These are phyloP conservation scores for Nigrospora oryzae DNA, from an alignment of 2,329 filamentous ascomycete genomes.

Conservation along the genomic window DNA sequence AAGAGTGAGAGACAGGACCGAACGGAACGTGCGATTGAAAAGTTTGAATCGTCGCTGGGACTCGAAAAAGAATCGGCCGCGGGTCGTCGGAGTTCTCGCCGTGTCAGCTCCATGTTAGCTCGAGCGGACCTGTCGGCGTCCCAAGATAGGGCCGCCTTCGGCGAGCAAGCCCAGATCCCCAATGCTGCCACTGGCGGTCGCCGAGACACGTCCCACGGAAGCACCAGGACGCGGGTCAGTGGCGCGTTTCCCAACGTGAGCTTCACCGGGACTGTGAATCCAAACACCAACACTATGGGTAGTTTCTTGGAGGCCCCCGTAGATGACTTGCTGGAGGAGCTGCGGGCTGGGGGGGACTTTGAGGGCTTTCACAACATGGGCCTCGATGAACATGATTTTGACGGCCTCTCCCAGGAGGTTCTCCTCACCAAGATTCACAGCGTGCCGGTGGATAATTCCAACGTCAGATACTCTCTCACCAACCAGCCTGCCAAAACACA, in stretches of 20 bases:
- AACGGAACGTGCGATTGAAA: slow-evolving; percentile 44
- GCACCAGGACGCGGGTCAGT: slow-evolving; percentile 55
- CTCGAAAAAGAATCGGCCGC: slow-evolving; percentile 51
- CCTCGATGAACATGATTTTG: slow-evolving; percentile 62
- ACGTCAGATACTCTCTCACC: slow-evolving; percentile 51
- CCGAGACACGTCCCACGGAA: slow-evolving; percentile 68
- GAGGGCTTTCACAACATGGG: slow-evolving; percentile 67
- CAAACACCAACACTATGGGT: slow-evolving; percentile 33
- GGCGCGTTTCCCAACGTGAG: slow-evolving; percentile 30
- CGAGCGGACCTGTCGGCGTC: slow-evolving; percentile 80
- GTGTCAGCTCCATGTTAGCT: slow-evolving; percentile 86
- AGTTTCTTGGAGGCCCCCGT: slow-evolving; percentile 62
- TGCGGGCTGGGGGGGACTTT: slow-evolving; percentile 52
- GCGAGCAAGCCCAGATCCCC: slow-evolving; percentile 47
- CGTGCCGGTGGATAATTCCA: slow-evolving; percentile 52
- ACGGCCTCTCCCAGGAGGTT: slow-evolving; percentile 65
- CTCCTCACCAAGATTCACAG: slow-evolving; percentile 62
- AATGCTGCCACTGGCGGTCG: slow-evolving; percentile 36
- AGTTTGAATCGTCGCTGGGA: slow-evolving; percentile 62
- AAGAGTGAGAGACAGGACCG: slow-evolving; percentile 40
- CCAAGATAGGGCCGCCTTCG: slow-evolving; percentile 73
- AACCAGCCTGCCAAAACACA: slow-evolving; percentile 43
- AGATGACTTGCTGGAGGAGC: slow-evolving; percentile 61
- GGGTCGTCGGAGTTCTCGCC: slow-evolving; percentile 55
- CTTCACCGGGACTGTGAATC: slow-evolving; percentile 27